Evolutionary conservation across 176 grass and related monocot genomes (phyloP).

Genomic region (Rhynchospora tenuis): DNA sequence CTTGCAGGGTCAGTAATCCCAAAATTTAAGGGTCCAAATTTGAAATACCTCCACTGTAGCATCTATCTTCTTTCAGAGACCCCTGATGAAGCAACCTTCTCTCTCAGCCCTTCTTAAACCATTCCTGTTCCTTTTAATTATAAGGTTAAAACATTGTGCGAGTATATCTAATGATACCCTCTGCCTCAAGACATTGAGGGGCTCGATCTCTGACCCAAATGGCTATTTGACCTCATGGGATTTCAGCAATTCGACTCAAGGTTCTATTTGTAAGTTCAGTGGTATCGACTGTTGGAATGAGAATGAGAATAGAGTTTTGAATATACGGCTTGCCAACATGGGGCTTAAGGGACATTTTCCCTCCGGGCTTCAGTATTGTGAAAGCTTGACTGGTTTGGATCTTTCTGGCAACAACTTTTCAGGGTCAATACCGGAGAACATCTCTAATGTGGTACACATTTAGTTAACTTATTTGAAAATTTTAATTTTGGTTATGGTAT

Average conservation of each 20-base stretch:
- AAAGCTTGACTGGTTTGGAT: conserved; percentile 62
- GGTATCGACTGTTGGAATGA: conserved; percentile 87
- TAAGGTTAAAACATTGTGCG: neutral
- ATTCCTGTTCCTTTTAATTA: neutral
- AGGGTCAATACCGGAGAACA: conserved; percentile 54
- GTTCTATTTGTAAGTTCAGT: conserved; percentile 52
- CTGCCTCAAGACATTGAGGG: conserved; percentile 38
- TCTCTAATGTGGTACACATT: conserved; percentile 20
- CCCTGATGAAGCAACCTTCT: neutral
- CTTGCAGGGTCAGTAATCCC: neutral
- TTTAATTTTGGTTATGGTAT: neutral
- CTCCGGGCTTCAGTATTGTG: conserved; percentile 51
- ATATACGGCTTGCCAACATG: conserved; percentile 57
- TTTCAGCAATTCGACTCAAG: conserved; percentile 22
- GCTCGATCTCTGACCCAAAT: conserved; percentile 38
- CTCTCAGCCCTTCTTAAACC: neutral
- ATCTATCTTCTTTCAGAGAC: neutral
- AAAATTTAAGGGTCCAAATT: neutral
- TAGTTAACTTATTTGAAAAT: neutral
- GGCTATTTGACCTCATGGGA: conserved; percentile 45
- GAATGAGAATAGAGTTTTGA: conserved; percentile 62
- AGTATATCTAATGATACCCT: conserved; percentile 25
- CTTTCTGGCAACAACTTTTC: conserved; percentile 57
- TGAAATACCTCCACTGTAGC: neutral
- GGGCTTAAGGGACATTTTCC: conserved; percentile 66